A percentile compares a stretch with the other conserved stretches of the same genome.
Evolutionary conservation across 352 stramenopile genomes (phyloP).

Genomic region (Phytopythium chamaehyphon): DNA sequence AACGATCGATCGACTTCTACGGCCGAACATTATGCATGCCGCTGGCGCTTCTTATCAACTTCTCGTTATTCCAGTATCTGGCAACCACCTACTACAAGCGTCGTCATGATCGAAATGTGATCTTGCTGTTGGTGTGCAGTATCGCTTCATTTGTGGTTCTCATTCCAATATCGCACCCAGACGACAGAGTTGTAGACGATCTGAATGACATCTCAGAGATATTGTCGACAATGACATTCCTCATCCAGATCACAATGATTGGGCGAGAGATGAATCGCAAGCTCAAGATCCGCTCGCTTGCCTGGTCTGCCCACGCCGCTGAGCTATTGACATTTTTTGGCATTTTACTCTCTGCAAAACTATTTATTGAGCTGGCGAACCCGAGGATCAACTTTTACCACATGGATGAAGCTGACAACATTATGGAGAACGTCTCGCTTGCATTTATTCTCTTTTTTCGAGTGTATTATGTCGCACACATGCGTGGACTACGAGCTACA

Average conservation of each 20-base stretch:
- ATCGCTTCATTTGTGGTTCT: conserved; percentile 19
- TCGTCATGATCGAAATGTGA: conserved; percentile 10
- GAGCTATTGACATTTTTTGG: conserved; percentile 14
- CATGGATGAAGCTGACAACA: conserved; percentile 13
- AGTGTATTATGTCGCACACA: conserved; percentile 31
- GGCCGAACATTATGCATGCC: conserved; percentile 7
- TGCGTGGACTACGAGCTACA: conserved; percentile 8
- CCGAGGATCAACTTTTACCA: background rate
- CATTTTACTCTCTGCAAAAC: conserved; percentile 6
- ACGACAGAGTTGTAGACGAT: conserved; percentile 13
- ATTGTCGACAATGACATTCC: conserved; percentile 27
- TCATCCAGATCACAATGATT: conserved; percentile 36
- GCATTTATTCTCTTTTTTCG: conserved; percentile 37
- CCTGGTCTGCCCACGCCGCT: background rate
- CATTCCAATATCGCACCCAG: conserved; percentile 18
- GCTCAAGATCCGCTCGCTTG: conserved; percentile 18
- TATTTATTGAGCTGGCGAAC: conserved; percentile 6
- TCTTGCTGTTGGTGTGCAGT: conserved; percentile 8
- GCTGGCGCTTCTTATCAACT: conserved; percentile 11
- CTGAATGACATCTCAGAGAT: conserved; percentile 35
- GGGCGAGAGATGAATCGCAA: conserved; percentile 24
- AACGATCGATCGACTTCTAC: conserved; percentile 8
- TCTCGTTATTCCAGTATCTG: conserved; percentile 13
- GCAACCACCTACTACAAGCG: conserved; percentile 12
- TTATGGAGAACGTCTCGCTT: conserved; percentile 23